Conservation (phyloP, 495 filamentous ascomycete genomes). For the Penicillium salamii region DNA sequence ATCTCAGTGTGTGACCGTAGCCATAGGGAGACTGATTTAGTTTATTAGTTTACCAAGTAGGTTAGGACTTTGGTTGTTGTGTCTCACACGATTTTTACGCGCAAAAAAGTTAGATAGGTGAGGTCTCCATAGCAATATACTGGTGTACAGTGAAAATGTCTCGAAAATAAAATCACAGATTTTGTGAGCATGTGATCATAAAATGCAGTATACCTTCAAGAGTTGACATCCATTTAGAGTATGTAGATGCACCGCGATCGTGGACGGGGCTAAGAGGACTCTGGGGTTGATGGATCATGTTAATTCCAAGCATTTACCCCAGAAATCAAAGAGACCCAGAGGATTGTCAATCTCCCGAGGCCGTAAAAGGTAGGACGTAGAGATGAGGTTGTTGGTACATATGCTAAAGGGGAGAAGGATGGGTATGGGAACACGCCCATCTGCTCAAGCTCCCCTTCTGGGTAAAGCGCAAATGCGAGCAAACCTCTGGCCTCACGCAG, state of each 20-base stretch:
- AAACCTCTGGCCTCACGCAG: slow-evolving; percentile 9
- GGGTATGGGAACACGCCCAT: slow-evolving; percentile 19
- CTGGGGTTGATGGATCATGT: background rate
- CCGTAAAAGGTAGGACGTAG: background rate
- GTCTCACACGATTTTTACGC: background rate
- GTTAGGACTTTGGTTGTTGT: background rate
- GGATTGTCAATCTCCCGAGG: slow-evolving; percentile 4
- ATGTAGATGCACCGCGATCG: background rate
- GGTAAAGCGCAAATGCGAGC: slow-evolving; percentile 18
- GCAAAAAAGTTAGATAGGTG: too few relatives aligned
- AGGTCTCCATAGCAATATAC: too few relatives aligned
- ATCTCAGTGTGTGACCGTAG: background rate
- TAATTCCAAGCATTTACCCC: background rate
- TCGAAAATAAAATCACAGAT: too few relatives aligned
- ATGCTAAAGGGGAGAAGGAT: background rate
- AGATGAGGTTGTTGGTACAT: background rate
- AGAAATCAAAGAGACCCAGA: background rate
- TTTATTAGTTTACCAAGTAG: background rate
- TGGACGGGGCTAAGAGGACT: background rate
- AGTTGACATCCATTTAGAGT: background rate
- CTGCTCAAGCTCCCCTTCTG: slow-evolving; percentile 41
- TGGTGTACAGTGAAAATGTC: too few relatives aligned
- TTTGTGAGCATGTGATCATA: too few relatives aligned
- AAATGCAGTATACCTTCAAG: too few relatives aligned
- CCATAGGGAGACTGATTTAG: too few relatives aligned